phyloP scores from a whole-genome alignment of 108 stramenopile species.

The Pseudonitzschia delicatissima region DNA sequence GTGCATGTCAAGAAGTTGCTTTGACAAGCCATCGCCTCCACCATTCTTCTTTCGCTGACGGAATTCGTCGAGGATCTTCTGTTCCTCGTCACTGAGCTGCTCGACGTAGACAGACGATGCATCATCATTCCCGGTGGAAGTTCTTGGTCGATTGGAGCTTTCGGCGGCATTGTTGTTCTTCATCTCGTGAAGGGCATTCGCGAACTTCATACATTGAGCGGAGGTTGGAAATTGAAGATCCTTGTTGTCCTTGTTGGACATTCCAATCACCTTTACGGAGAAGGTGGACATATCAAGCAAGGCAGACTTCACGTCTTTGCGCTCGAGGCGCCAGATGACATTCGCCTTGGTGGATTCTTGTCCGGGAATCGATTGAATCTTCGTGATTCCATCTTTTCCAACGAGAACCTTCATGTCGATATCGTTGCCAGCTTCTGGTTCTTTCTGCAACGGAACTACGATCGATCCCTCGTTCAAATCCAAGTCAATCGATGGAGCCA shows the following conservation, averaged over 20 bases:
- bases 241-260: slow-evolving; percentile 32
- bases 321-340: slow-evolving; percentile 53
- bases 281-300: slow-evolving; percentile 72
- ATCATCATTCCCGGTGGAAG: neutral
- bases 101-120: slow-evolving; percentile 34
- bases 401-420: slow-evolving; percentile 21
- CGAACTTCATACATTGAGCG: slow-evolving; percentile 65
- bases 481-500: slow-evolving; percentile 5
- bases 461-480: slow-evolving; percentile 16
- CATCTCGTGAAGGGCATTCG: slow-evolving; percentile 64
- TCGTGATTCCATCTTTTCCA: slow-evolving; percentile 34
- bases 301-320: slow-evolving; percentile 58
- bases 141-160: neutral
- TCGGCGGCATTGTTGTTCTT: neutral
- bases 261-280: slow-evolving; percentile 46
- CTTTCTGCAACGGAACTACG: slow-evolving; percentile 12
- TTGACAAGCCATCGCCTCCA: neutral
- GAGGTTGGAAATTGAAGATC: slow-evolving; percentile 56
- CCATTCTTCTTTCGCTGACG: slow-evolving; percentile 31
- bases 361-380: slow-evolving; percentile 19
- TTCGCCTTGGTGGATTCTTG: slow-evolving; percentile 28
- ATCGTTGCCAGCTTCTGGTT: slow-evolving; percentile 10
- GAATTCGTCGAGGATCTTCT: slow-evolving; percentile 36
- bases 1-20: neutral
- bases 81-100: slow-evolving; percentile 40